Conservation (phyloP, 257 asterid genomes). For the Buddleja alternifolia region DNA sequence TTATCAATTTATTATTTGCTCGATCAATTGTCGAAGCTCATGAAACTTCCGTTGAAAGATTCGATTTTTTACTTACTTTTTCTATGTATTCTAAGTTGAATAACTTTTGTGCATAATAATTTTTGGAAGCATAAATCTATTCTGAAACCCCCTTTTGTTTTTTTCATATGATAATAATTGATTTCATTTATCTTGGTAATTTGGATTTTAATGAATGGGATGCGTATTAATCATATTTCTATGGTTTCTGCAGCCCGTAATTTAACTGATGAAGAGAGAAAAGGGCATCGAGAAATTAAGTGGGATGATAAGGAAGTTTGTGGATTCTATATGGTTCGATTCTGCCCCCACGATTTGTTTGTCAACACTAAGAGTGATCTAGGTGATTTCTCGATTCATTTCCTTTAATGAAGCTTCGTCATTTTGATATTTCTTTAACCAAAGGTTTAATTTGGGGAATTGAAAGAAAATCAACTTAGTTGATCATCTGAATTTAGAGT, state of each 20-base stretch:
- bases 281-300: conserved; percentile 77
- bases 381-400: conserved; percentile 45
- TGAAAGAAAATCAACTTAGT: not conserved
- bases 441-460: not conserved
- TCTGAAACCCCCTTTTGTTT: not conserved
- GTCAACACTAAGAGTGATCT: conserved; percentile 93
- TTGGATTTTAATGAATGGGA: not conserved
- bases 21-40: conserved; percentile 7
- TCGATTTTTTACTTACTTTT: not conserved
- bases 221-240: conserved; percentile 2
- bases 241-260: conserved; percentile 66
- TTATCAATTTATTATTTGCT: conserved; percentile 18
- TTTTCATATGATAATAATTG: no score
- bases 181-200: not conserved
- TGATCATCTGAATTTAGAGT: not conserved
- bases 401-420: conserved; percentile 8
- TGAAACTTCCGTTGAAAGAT: conserved; percentile 10
- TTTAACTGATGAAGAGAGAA: conserved; percentile 91
- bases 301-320: conserved; percentile 98
- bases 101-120: not conserved
- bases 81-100: not conserved
- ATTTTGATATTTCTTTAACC: not conserved
- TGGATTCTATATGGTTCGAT: conserved; percentile 87
- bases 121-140: not conserved
- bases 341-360: conserved; percentile 96